Base-by-base conservation (phyloP, 164 flowering plant species). In the Kingdonia uniflora region DNA sequence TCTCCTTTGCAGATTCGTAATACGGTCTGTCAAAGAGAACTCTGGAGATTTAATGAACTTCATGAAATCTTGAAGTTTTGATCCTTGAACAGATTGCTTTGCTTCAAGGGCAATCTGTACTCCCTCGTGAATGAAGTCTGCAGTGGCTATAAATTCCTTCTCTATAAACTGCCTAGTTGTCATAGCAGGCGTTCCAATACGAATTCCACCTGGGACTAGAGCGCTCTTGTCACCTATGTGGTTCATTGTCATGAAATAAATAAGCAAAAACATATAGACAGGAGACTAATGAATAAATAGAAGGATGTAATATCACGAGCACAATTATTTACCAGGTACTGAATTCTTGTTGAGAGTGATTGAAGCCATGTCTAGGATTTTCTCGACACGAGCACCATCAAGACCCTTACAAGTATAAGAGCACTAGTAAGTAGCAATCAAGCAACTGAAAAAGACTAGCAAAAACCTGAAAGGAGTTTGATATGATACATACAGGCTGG, bases 131-230 rank as follows among this genome's bases (percentile, higher is more conserved):
- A 87, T 84, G 44, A 81, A 78, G 51, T 91, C 87, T 33, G 95
- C 96, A 29, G 68, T 68, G 25, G 78, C 69, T 17, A 59, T 26
- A 55, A 91, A 91, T 17, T 87, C 96, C 25, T 76, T 68, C 67
- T 87, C 90, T 0, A 70, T 62, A 52, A 91, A 79, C 41, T 86
- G 80, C 69, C 97, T 68, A n/a, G 97, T 91, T 1, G 92, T 87
- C 92, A 91, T 77, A 2, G 97, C 97, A 17, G 96, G 97, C n/a
- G 97, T 63, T 11, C 97, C 97, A 45, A 91, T 83, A 54, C 96
- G 87, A 37, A 91, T 83, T 26, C 97, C 97, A 15, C 96, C 97
- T 0, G 96, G 97, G 8, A 87, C 87, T 29, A 79, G 59, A 19
- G 96, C 95, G 46, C 98, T 91, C 64, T 82, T 85, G 58, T 91